phyloP scores from a whole-genome alignment of 192 early-diverging fungal genomes.

The Gonapodya sp. region DNA sequence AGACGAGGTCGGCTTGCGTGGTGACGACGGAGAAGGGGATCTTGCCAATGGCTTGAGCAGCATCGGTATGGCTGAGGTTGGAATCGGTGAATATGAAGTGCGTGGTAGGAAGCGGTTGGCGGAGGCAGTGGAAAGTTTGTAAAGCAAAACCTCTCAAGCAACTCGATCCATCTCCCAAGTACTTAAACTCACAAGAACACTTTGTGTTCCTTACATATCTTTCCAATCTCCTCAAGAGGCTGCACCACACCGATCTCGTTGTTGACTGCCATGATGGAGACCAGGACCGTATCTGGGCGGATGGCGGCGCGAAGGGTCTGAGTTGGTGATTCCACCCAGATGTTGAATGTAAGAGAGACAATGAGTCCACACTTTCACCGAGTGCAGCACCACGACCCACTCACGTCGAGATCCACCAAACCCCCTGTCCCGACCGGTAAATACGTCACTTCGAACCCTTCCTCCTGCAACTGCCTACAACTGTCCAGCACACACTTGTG shows the following conservation, averaged over 20 bases:
- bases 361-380: not conserved
- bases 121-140: too few relatives aligned
- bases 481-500: slow-evolving; percentile 98
- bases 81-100: slow-evolving; percentile 29
- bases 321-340: slow-evolving; percentile 10
- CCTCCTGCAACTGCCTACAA: slow-evolving; percentile 88
- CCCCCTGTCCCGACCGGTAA: slow-evolving; percentile 79
- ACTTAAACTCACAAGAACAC: slow-evolving; percentile 69
- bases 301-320: slow-evolving; percentile 67
- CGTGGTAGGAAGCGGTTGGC: not conserved
- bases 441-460: slow-evolving; percentile 94
- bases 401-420: slow-evolving; percentile 63
- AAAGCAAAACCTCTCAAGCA: too few relatives aligned
- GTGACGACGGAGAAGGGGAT: slow-evolving; percentile 84
- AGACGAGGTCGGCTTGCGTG: slow-evolving; percentile 92
- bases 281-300: slow-evolving; percentile 79
- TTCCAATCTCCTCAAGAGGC: slow-evolving; percentile 82
- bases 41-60: slow-evolving; percentile 93
- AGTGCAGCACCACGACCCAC: not conserved
- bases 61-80: slow-evolving; percentile 70
- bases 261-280: slow-evolving; percentile 95
- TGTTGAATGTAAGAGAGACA: not conserved
- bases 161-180: not conserved
- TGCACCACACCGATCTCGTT: slow-evolving; percentile 98
- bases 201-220: slow-evolving; percentile 72